Conservation (phyloP, 345 rosid genomes). For the Pistacia atlantica region DNA sequence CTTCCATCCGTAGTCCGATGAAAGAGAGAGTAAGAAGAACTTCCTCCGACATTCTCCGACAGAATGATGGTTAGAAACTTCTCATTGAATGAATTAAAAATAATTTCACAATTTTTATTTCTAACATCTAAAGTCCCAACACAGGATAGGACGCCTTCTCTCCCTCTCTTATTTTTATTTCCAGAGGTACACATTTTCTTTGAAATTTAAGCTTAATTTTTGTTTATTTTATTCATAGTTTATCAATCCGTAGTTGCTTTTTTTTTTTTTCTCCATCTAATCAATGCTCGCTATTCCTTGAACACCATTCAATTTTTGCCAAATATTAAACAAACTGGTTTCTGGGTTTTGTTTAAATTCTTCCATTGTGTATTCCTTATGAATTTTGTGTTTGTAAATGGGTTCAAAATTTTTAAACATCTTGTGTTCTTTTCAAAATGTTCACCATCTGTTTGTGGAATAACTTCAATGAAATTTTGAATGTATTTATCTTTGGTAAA, state of each 20-base stretch:
- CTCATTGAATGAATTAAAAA: conserved; percentile 22
- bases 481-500: neutral
- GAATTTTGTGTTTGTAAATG: neutral
- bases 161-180: too few relatives aligned
- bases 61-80: conserved; percentile 44
- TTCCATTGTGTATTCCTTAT: neutral
- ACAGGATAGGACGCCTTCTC: too few relatives aligned
- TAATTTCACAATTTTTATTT: too few relatives aligned
- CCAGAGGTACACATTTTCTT: too few relatives aligned
- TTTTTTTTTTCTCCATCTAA: neutral
- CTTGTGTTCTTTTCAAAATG: neutral
- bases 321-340: neutral
- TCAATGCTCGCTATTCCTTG: neutral
- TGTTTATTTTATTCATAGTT: too few relatives aligned
- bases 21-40: conserved; percentile 69
- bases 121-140: too few relatives aligned
- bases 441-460: conserved; percentile 13
- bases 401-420: too few relatives aligned
- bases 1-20: conserved; percentile 48
- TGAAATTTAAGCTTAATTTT: too few relatives aligned
- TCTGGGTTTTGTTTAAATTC: neutral
- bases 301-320: neutral
- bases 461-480: neutral
- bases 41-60: conserved; percentile 79
- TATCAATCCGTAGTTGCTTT: too few relatives aligned